Conservation (phyloP, 2,329 filamentous ascomycete genomes). For the Apiospora pterosperma region DNA sequence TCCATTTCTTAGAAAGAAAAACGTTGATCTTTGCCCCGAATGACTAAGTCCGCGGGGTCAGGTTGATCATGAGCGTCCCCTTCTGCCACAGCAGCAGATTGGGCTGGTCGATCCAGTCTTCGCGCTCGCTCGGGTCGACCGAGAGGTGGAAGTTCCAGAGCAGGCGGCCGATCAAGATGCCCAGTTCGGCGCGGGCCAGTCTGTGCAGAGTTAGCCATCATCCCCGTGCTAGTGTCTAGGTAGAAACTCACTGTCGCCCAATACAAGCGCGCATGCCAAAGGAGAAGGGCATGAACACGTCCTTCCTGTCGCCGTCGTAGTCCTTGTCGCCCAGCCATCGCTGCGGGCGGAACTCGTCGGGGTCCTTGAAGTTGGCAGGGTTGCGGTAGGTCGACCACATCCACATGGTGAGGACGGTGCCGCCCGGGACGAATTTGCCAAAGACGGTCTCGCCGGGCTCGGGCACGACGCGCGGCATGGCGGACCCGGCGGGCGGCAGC, state of each 20-base stretch:
- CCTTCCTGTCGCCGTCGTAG: not conserved
- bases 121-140: not conserved
- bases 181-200: not conserved
- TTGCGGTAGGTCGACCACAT: not conserved
- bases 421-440: not conserved
- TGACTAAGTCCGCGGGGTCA: not conserved
- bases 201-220: not conserved
- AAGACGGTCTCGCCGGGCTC: not conserved
- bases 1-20: too few relatives aligned
- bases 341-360: slow-evolving; percentile 14
- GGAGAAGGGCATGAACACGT: not conserved
- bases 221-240: not conserved
- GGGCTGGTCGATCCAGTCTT: not conserved
- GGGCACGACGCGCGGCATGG: not conserved
- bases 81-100: not conserved
- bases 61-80: not conserved
- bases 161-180: not conserved
- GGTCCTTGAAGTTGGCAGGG: slow-evolving; percentile 10
- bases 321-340: slow-evolving; percentile 13
- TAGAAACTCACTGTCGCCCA: not conserved
- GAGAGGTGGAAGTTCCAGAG: not conserved
- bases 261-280: not conserved
- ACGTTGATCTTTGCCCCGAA: too few relatives aligned
- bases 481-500: not conserved
- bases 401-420: not conserved